These are phyloP conservation scores for Castanospermum australe DNA, from an alignment of 306 rosid species.

Conservation along the genomic window DNA sequence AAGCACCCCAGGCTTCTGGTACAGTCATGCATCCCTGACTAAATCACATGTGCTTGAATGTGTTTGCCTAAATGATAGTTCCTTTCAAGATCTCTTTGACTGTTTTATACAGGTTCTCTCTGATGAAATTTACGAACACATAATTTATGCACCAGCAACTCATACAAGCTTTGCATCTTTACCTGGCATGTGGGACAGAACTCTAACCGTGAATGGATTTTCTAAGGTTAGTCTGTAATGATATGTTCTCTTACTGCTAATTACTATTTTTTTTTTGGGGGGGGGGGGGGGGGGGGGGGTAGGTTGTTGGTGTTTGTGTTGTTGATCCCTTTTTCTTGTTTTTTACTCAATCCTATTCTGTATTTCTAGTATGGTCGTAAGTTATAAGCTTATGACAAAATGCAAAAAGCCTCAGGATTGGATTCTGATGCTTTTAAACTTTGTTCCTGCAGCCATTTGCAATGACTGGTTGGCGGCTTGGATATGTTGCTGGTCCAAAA, in stretches of 20 bases:
- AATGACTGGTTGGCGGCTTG: conserved; percentile 99
- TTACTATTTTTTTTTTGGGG: neutral
- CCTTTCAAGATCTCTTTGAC: conserved; percentile 13
- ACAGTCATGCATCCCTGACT: conserved; percentile 22
- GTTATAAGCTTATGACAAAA: neutral
- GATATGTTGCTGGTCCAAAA: conserved; percentile 80
- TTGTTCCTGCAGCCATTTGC: conserved; percentile 72
- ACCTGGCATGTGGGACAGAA: conserved; percentile 97
- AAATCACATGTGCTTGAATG: conserved; percentile 10
- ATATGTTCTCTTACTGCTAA: neutral
- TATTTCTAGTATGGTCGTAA: neutral
- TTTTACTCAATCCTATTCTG: neutral
- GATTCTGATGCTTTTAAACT: conserved; percentile 37
- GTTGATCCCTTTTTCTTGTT: neutral
- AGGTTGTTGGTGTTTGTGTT: conserved; percentile 2
- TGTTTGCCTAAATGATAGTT: neutral
- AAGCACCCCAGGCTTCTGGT: conserved; percentile 98
- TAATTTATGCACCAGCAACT: conserved; percentile 88
- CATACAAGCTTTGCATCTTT: conserved; percentile 96
- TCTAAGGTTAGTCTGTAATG: conserved; percentile 63
- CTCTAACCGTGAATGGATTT: conserved; percentile 91
- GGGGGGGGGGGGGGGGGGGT: no score
- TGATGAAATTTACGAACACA: conserved; percentile 94
- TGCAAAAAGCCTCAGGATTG: neutral
- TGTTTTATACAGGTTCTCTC: conserved; percentile 68